A percentile compares a stretch with the other conserved stretches of the same genome.
Conservation (phyloP, 1,284 basidiomycete genomes). For the Fomitopsis pinicola region DNA sequence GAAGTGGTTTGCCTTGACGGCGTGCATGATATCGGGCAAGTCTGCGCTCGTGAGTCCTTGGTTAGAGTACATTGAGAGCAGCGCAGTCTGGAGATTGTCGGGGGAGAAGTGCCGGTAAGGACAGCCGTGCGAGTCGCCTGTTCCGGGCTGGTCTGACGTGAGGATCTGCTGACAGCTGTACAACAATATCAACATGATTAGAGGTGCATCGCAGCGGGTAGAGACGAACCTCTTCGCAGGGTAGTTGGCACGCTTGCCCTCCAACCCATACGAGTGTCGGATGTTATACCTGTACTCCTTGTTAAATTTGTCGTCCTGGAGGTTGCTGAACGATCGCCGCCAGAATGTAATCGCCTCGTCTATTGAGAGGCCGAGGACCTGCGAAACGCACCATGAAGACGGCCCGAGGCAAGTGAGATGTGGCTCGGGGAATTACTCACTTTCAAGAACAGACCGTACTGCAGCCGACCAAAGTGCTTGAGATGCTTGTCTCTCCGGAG, state of each 20-base stretch:
- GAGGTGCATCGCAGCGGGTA: neutral
- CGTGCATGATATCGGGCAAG: conserved; percentile 82
- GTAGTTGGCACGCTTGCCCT: conserved; percentile 94
- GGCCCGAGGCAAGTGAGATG: too few relatives aligned
- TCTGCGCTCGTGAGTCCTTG: conserved; percentile 62
- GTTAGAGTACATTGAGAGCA: conserved; percentile 72
- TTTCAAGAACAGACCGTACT: conserved; percentile 96
- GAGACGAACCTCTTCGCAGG: conserved; percentile 77
- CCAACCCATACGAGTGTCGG: conserved; percentile 91
- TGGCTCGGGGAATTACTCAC: conserved; percentile 33
- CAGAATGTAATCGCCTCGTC: conserved; percentile 96
- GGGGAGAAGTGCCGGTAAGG: conserved; percentile 91
- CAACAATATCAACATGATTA: conserved; percentile 12
- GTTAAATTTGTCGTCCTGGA: conserved; percentile 95
- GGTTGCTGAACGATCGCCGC: conserved; percentile 79
- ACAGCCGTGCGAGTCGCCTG: conserved; percentile 84
- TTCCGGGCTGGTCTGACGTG: conserved; percentile 68
- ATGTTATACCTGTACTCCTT: conserved; percentile 99
- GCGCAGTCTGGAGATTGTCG: conserved; percentile 79
- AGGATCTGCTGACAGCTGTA: conserved; percentile 89
- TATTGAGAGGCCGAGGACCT: conserved; percentile 91
- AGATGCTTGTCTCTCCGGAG: conserved; percentile 81
- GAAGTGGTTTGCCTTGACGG: conserved; percentile 82
- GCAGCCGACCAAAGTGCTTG: conserved; percentile 89
- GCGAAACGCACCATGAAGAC: conserved; percentile 1